Base-by-base conservation (phyloP, 371 early-diverging fungal species). In the Dichotomocladium elegans region DNA sequence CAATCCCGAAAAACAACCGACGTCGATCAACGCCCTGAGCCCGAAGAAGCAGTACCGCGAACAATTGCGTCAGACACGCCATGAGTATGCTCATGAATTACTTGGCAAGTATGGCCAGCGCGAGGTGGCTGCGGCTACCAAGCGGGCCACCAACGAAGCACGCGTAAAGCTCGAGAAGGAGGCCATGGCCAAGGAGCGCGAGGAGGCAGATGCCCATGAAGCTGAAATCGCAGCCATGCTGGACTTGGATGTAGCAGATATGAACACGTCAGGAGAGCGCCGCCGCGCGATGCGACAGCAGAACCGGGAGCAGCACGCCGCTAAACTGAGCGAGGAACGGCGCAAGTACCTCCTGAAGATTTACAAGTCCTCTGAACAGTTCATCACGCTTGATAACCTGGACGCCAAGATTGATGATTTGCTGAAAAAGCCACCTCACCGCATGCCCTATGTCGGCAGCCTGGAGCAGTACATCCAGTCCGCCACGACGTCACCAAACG, bases 351-450 rank as follows among this genome's bases (percentile, higher is more conserved):
- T 76, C 19, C 29, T 66, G 15, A 61, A 70, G 31, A 44, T 76
- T 44, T 76, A 76, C 42, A 19, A 55, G 19, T 41, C 63, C 5
- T 55, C 68, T 8, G 60, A 67, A 3, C 43, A 46, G 30, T 76
- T 76, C 59, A 68, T 76, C 34, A 76, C 77, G 25, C 51, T 68
- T 35, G 77, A 76, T 4, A 76, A 76, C 40, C 54, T 76, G 51
- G 77, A 76, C 49, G 68, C 54, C 11, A 63, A 58, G 30, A 51
- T 76, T 5, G 68, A 70, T 45, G 53, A 53, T n/a, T 52, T 63
- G 5, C 27, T 76, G 31, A 27, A 48, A 41, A 54, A 59, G 53
- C 29, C 58, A 47, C 41, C 51, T 27, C 53, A 51, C 11, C 24
- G 51, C 47, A 47, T 60, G 21, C 41, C 58, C 28, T 63, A 59